phyloP scores from a whole-genome alignment of 148 eudicot genomes.

The Cornus florida region DNA sequence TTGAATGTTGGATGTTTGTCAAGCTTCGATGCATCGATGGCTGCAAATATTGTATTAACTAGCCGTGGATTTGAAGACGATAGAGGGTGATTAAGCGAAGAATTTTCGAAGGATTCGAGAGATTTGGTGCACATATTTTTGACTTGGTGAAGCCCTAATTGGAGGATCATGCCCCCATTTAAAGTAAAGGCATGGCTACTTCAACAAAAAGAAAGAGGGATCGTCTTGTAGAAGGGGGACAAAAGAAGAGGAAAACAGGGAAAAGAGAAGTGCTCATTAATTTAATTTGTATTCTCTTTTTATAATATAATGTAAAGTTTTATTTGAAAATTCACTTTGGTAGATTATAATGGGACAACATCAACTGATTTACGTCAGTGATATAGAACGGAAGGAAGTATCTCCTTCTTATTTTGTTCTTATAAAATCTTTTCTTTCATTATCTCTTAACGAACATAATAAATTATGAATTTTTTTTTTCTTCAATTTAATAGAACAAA shows the following conservation, averaged over 20 bases:
- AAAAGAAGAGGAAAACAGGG: conserved; percentile 3
- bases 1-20: background rate
- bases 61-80: background rate
- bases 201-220: background rate
- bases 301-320: background rate
- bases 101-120: conserved; percentile 10
- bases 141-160: conserved; percentile 19
- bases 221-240: background rate
- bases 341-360: background rate
- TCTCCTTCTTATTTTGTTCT: background rate
- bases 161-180: conserved; percentile 23
- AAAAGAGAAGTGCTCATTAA: conserved; percentile 11
- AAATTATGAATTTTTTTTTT: no score
- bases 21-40: background rate
- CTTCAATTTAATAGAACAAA: no score
- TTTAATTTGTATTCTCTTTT: background rate
- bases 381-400: background rate
- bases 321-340: background rate
- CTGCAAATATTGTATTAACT: background rate
- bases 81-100: background rate
- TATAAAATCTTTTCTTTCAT: background rate
- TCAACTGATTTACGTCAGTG: background rate
- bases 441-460: no score
- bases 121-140: conserved; percentile 13
- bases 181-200: background rate